Evolutionary conservation across 495 filamentous ascomycete genomes (phyloP).

Genomic region (Penicillium verhagenii): DNA sequence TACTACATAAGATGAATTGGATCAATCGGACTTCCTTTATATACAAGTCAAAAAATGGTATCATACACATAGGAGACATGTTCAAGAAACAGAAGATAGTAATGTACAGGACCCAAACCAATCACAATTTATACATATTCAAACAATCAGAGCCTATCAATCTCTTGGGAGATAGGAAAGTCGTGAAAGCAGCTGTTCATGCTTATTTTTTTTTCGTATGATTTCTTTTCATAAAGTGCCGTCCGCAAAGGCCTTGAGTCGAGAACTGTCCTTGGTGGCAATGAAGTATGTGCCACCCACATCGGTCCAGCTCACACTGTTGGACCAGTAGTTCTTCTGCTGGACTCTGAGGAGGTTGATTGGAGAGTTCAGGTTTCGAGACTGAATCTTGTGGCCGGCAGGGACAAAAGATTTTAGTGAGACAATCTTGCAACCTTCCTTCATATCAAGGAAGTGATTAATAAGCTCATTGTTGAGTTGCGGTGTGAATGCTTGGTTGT

Average conservation of each 20-base stretch:
- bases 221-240: slow-evolving; percentile 23
- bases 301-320: slow-evolving; percentile 89
- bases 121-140: slow-evolving; percentile 7
- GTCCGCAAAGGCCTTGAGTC: slow-evolving; percentile 48
- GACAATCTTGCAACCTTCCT: slow-evolving; percentile 85
- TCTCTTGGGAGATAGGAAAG: not conserved
- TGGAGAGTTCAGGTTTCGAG: slow-evolving; percentile 69
- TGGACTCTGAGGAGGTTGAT: slow-evolving; percentile 76
- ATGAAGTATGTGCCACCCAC: slow-evolving; percentile 82
- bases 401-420: slow-evolving; percentile 80
- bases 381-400: slow-evolving; percentile 64
- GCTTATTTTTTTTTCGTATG: not conserved
- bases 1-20: not conserved
- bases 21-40: slow-evolving; percentile 6
- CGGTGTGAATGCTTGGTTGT: slow-evolving; percentile 92
- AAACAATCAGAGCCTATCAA: slow-evolving; percentile 1
- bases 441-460: slow-evolving; percentile 90
- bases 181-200: not conserved
- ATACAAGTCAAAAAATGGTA: slow-evolving; percentile 20
- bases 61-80: slow-evolving; percentile 21
- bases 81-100: slow-evolving; percentile 19
- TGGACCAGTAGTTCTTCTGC: slow-evolving; percentile 72
- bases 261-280: slow-evolving; percentile 73
- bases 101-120: slow-evolving; percentile 21
- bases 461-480: slow-evolving; percentile 82